These are phyloP conservation scores for Phialophora expanda DNA, from an alignment of 2,329 filamentous ascomycete species.

Conservation along the genomic window DNA sequence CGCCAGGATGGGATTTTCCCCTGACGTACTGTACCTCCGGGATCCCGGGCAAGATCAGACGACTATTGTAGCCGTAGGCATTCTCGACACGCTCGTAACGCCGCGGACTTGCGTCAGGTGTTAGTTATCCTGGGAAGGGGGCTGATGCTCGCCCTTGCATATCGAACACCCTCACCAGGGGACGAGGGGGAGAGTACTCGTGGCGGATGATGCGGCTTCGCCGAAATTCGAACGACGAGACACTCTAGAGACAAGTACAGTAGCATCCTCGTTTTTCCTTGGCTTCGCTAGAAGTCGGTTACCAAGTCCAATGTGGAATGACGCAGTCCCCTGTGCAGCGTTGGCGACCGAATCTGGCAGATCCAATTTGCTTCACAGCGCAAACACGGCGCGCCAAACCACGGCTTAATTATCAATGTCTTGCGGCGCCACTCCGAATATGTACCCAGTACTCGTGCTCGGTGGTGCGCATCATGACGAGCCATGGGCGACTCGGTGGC, in stretches of 20 bases:
- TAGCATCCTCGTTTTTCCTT: constrained; percentile 4
- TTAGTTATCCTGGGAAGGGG: too few species aligned
- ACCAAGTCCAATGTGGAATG: constrained; percentile 13
- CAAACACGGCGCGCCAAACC: not conserved
- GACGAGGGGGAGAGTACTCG: not conserved
- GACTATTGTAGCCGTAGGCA: not conserved
- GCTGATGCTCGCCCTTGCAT: not conserved
- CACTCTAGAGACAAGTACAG: too few species aligned
- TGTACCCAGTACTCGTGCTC: too few species aligned
- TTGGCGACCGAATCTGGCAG: constrained; percentile 18
- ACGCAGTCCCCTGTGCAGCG: not conserved
- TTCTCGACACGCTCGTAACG: not conserved
- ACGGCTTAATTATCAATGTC: not conserved
- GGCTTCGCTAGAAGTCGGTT: constrained; percentile 7
- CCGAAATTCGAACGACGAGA: constrained; percentile 10
- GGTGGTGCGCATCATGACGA: not conserved
- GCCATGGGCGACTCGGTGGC: not conserved
- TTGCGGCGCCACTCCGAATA: not conserved
- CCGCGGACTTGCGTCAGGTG: too few species aligned
- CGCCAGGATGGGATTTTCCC: constrained; percentile 17
- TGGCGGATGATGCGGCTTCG: not conserved
- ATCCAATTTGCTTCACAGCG: constrained; percentile 22
- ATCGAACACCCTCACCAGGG: not conserved
- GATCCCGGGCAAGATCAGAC: constrained; percentile 5
- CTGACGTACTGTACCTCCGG: not conserved